Evolutionary conservation across 495 filamentous ascomycete species (phyloP).

Genomic region (Monascus purpureus): DNA sequence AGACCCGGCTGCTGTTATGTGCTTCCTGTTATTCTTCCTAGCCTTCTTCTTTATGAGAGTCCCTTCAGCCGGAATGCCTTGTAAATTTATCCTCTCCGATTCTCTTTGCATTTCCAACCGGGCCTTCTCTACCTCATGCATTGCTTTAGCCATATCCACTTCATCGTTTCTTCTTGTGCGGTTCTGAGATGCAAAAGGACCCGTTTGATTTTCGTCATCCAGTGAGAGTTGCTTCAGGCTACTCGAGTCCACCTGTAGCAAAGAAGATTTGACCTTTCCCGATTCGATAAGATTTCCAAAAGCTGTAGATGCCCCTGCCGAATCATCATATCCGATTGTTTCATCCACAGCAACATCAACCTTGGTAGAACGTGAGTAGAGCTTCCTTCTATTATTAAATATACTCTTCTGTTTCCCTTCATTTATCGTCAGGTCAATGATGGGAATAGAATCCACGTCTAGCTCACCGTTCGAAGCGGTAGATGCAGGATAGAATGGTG

Average conservation of each 20-base stretch:
- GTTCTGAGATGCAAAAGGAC: slow-evolving; percentile 2
- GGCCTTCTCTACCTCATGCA: slow-evolving; percentile 73
- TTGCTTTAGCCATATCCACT: slow-evolving; percentile 68
- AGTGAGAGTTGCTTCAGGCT: slow-evolving; percentile 54
- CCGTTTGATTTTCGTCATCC: slow-evolving; percentile 17
- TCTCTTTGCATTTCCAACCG: slow-evolving; percentile 84
- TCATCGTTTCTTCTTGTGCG: slow-evolving; percentile 41
- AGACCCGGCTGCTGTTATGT: too few species aligned
- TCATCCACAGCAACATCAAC: slow-evolving; percentile 53
- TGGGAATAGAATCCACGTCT: slow-evolving; percentile 88
- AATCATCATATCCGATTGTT: slow-evolving; percentile 16
- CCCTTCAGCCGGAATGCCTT: slow-evolving; percentile 57
- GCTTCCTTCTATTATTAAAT: slow-evolving; percentile 8
- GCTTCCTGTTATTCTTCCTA: slow-evolving; percentile 34
- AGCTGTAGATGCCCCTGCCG: slow-evolving; percentile 16
- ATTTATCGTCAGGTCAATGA: slow-evolving; percentile 74
- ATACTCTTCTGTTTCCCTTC: slow-evolving; percentile 9
- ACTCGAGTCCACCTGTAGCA: slow-evolving; percentile 78
- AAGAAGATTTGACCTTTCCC: slow-evolving; percentile 32
- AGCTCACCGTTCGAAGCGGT: slow-evolving; percentile 54
- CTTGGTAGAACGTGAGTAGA: slow-evolving; percentile 23
- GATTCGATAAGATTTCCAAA: slow-evolving; percentile 14
- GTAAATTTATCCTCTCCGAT: slow-evolving; percentile 63
- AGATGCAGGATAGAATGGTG: slow-evolving; percentile 59
- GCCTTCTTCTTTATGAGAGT: slow-evolving; percentile 68